phyloP scores from a whole-genome alignment of 495 filamentous ascomycete species.

The Tuber brumale region DNA sequence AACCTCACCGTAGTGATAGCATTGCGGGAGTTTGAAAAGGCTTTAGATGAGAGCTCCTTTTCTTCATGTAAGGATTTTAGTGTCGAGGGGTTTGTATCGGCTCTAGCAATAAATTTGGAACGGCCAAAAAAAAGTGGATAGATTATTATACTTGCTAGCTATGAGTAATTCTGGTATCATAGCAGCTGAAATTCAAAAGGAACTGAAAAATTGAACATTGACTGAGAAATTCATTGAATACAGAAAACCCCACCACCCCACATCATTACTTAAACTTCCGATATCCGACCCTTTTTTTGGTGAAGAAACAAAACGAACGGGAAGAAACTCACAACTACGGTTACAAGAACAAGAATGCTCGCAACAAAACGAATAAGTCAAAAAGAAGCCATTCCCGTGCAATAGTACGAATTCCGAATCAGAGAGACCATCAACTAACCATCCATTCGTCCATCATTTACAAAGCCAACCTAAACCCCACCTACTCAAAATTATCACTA shows the following conservation, averaged over 20 bases:
- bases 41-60: neutral
- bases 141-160: neutral
- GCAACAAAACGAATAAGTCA: neutral
- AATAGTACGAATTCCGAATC: neutral
- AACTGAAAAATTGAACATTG: neutral
- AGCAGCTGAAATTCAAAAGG: neutral
- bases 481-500: slow-evolving; percentile 75
- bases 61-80: neutral
- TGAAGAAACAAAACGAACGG: neutral
- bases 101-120: neutral
- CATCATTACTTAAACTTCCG: neutral
- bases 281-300: neutral
- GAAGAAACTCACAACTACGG: neutral
- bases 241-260: neutral
- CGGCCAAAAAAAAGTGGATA: neutral
- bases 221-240: neutral
- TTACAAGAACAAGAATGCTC: neutral
- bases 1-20: neutral
- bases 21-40: neutral
- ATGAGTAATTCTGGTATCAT: neutral
- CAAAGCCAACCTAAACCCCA: slow-evolving; percentile 1
- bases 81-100: neutral
- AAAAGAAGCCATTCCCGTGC: neutral
- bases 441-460: neutral
- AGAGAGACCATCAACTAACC: neutral